phyloP scores from a whole-genome alignment of 306 rosid species.

The Biancaea sappan region DNA sequence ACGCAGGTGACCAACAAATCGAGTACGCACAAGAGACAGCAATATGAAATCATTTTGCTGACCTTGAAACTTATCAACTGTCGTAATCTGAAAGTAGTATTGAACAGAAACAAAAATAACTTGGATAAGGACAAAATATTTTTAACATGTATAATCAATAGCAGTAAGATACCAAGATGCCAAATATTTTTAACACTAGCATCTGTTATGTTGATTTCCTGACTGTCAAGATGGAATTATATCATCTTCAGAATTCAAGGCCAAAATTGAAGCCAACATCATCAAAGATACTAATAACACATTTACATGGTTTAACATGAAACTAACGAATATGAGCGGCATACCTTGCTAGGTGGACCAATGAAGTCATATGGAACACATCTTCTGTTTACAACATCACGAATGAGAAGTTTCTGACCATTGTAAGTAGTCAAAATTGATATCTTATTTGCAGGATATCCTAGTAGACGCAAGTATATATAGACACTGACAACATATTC shows the following conservation, averaged over 20 bases:
- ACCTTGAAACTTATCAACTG: constrained; percentile 98
- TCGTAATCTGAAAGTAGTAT: constrained; percentile 66
- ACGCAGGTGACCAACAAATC: constrained; percentile 96
- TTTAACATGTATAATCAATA: neutral
- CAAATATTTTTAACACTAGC: too few relatives aligned
- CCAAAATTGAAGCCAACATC: constrained; percentile 6
- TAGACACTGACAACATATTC: constrained; percentile 94
- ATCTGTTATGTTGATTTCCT: neutral
- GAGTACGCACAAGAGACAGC: constrained; percentile 92
- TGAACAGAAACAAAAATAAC: constrained; percentile 17
- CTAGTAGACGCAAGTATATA: constrained; percentile 89
- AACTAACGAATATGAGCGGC: constrained; percentile 1
- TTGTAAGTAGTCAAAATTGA: constrained; percentile 98
- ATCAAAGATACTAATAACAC: constrained; percentile 20
- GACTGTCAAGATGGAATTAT: neutral
- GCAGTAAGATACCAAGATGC: constrained; percentile 1
- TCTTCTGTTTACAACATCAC: constrained; percentile 89
- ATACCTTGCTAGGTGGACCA: constrained; percentile 96
- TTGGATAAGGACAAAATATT: constrained; percentile 4
- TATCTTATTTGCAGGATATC: constrained; percentile 95
- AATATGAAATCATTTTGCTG: constrained; percentile 96
- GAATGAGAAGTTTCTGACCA: constrained; percentile 97
- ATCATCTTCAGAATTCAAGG: neutral
- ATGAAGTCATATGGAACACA: constrained; percentile 91
- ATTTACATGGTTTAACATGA: constrained; percentile 11